Evolutionary conservation across 2,329 filamentous ascomycete genomes (phyloP).

Genomic region (Alternaria arborescens): DNA sequence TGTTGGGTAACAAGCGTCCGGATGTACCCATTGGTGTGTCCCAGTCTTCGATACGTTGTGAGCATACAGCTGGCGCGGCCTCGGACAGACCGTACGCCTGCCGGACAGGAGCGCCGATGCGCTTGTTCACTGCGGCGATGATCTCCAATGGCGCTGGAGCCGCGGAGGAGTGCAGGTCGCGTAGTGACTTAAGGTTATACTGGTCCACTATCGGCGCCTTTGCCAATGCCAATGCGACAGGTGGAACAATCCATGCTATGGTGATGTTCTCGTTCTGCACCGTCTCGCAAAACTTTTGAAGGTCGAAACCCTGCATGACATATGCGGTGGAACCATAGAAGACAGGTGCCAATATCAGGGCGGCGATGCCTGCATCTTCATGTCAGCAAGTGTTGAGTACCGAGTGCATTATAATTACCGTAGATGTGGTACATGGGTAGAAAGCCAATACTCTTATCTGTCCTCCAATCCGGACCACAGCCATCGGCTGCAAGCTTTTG

Average conservation of each 20-base stretch:
- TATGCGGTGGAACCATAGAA: background rate
- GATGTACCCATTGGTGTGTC: conserved; percentile 47
- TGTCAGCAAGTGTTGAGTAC: background rate
- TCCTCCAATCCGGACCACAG: conserved; percentile 22
- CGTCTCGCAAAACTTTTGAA: background rate
- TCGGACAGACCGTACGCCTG: background rate
- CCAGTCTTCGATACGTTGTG: conserved; percentile 29
- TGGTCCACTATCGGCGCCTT: background rate
- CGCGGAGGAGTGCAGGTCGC: background rate
- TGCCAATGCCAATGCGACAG: background rate
- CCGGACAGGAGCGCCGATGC: background rate
- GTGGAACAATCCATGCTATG: background rate
- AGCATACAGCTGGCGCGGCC: background rate
- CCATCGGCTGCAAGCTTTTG: conserved; percentile 44
- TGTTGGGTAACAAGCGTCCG: conserved; percentile 47
- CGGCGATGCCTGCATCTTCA: background rate
- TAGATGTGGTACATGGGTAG: conserved; percentile 56
- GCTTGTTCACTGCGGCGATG: background rate
- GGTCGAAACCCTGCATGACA: background rate
- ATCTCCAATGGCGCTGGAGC: background rate
- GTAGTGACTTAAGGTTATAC: background rate
- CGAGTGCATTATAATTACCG: conserved; percentile 45
- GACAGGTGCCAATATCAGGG: background rate
- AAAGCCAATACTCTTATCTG: conserved; percentile 54
- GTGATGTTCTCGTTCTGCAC: background rate